Base-by-base conservation (phyloP, 2,329 filamentous ascomycete species). In the Coniochaeta sp. region DNA sequence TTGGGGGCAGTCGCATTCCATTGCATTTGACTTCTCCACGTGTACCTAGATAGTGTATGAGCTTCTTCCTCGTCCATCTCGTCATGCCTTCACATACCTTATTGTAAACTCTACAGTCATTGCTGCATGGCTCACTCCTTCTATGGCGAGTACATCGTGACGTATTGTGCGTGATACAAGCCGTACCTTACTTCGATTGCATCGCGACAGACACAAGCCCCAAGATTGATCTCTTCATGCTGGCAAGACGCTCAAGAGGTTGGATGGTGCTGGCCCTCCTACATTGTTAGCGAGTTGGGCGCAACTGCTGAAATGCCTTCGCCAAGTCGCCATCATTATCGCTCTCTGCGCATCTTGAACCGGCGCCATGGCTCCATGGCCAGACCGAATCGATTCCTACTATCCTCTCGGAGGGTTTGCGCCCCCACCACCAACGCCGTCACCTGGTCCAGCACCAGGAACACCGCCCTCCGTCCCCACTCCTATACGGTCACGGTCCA, bases 271-370 rank as follows among this genome's bases (percentile, higher is more conserved):
- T 57, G 28, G 22, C 31, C 34, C 38, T n/a, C 31, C 28, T 22
- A 12, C 54, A 34, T 12, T 26, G 28, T 14, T 36, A 6, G 31
- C 12, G 54, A 34, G 31, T 38, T 17, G 54, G 54, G 6, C n/a
- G 54, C 54, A 26, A 38, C 54, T 57, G 54, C 54, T 38, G 54
- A 34, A 12, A 57, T 57, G 54, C 31, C 54, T 34, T 57, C 34
- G 54, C 54, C 11, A 57, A 34, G 9, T 14, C 28, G 14, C 28
- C 6, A 6, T 6, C 54, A 24, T 36, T 17, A 57, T 31, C 31
- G 54, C 54, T 36, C 24, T 17, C n/a, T 36, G 54, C 54, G 19
- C 54, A 47, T 34, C 14, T 57, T 57, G 33, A 36, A 57, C 34
- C 33, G 34, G 26, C 28, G 38, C 11, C 16, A 57, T 57, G 54